A percentile compares a stretch with the other conserved stretches of the same genome.
phyloP scores from a whole-genome alignment of 345 rosid genomes.

The Eucalyptus brandiana region DNA sequence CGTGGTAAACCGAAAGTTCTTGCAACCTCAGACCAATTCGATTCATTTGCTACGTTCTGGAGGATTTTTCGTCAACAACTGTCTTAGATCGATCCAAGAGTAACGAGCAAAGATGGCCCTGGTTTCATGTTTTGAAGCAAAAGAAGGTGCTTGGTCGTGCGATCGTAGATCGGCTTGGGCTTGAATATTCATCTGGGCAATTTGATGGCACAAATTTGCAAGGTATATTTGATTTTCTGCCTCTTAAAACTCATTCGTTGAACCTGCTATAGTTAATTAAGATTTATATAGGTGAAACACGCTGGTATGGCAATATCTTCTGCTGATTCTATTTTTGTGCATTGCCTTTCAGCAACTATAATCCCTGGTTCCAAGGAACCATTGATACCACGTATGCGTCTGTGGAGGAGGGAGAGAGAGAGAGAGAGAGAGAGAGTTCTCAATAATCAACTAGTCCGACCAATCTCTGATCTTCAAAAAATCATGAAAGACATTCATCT shows the following conservation, averaged over 20 bases:
- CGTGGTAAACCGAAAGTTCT: background rate
- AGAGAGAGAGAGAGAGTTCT: background rate
- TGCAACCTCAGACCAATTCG: background rate
- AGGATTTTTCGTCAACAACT: background rate
- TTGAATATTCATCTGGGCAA: background rate
- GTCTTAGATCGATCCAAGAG: background rate
- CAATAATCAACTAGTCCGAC: background rate
- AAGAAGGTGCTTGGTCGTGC: background rate
- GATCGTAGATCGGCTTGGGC: background rate
- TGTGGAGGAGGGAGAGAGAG: background rate
- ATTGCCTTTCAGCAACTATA: background rate
- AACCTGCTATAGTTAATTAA: background rate
- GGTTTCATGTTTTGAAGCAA: background rate
- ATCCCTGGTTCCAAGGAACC: background rate
- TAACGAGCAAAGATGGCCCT: background rate
- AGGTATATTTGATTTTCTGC: background rate
- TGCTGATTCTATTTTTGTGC: background rate
- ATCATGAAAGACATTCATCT: background rate
- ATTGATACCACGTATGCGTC: background rate
- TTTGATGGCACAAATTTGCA: background rate
- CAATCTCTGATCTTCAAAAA: background rate
- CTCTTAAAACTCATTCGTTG: background rate
- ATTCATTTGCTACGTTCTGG: background rate
- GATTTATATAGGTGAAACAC: background rate
- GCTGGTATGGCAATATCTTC: background rate